Conservation (phyloP, 2,329 filamentous ascomycete genomes). For the Lecanoromycetidae sp. region DNA sequence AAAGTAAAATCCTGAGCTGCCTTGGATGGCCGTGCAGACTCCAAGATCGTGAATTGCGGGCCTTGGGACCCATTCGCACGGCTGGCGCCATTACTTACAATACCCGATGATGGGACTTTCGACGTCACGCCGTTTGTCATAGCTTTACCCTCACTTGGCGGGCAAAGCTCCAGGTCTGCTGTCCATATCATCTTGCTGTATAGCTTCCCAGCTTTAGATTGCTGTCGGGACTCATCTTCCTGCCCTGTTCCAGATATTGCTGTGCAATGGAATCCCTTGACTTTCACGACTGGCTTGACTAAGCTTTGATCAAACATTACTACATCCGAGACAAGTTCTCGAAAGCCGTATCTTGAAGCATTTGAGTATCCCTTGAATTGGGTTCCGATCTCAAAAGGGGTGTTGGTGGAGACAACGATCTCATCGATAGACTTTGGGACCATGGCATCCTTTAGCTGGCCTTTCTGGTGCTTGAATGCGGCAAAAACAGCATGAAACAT, state of each 20-base stretch:
- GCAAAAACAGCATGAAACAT: slow-evolving; percentile 20
- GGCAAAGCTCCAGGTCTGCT: background rate
- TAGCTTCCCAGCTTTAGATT: background rate
- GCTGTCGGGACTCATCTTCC: background rate
- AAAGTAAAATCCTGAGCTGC: too few species aligned
- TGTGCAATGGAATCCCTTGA: slow-evolving; percentile 5
- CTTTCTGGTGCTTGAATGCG: slow-evolving; percentile 13
- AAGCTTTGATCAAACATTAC: slow-evolving; percentile 5
- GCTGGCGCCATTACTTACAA: background rate
- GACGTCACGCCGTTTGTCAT: background rate
- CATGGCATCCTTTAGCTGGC: slow-evolving; percentile 7
- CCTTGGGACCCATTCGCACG: background rate
- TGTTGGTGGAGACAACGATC: slow-evolving; percentile 5
- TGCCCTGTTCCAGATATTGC: background rate
- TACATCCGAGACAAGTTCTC: slow-evolving; percentile 4
- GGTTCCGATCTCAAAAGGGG: slow-evolving; percentile 1
- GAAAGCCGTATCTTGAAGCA: slow-evolving; percentile 9
- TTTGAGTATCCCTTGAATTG: slow-evolving; percentile 6
- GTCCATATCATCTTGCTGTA: slow-evolving; percentile 8
- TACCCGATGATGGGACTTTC: background rate
- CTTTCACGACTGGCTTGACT: background rate
- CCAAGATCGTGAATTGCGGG: background rate
- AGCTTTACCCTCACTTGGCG: background rate
- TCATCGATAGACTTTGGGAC: slow-evolving; percentile 14
- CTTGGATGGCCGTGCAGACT: background rate